Evolutionary conservation across 2,329 filamentous ascomycete species (phyloP), one percentile per base, ranked within the genome.

Genomic region (Monilinia aucupariae): DNA sequence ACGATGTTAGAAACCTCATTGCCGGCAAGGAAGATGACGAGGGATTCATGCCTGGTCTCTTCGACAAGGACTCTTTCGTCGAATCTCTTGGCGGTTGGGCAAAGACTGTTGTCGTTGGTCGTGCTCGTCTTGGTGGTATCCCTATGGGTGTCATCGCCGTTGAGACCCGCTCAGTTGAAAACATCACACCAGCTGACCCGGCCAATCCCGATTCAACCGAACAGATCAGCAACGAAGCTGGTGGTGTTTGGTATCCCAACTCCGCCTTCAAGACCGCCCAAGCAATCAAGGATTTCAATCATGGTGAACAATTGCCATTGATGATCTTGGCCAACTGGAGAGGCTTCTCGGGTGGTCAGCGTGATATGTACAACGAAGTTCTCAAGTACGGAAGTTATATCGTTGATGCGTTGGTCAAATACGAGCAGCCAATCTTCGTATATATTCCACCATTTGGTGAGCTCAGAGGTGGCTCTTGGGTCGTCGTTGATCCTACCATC

Each of bases 271-370:
- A 99, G 89, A 99, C 94, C 66, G 94, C 94, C 3, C 94, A 99
- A 78, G 94, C 94, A 63, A 96, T 99, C 80, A 92, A 89, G 73
- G 94, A 99, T 81, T 99, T 99, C 85, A 99, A 99, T 85, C 86
- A 96, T 69, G 94, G 94, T 76, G 94, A 99, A 80, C 94, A 99
- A 81, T 83, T 99, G 74, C 94, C 94, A 63, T 81, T 99, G 69
- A 97, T 99, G 92, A 99, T 99, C 75, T 86, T 99, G 68, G 94
- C 94, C 79, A 99, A 99, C 84, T 99, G 94, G 94, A 89, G 94
- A 86, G 94, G 94, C 82, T 99, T 99, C 91, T 99, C 94, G 70
- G 94, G 94, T 81, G 94, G 94, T 68, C 94, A 99, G 80, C 91
- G 93, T 71, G 94, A 99, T 79, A 99, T 99, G 94, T 99, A 96